Conservation (phyloP, 1,139 yeast species). For the Sugiyamaella paludigena region DNA sequence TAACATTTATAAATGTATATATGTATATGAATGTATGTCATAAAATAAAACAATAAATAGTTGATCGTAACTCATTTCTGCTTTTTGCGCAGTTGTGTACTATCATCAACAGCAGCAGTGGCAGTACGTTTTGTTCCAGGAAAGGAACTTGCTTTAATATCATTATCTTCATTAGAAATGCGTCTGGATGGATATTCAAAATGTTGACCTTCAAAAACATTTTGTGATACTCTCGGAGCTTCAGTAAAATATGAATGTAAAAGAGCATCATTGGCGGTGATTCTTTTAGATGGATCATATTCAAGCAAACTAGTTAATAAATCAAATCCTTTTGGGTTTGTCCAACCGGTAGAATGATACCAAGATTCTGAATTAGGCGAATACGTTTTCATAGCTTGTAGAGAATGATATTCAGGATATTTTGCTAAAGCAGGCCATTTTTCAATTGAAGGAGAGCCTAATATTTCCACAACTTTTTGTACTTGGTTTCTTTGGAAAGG, state of each 20-base stretch:
- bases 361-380: constrained; percentile 73
- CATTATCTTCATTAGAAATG: constrained; percentile 41
- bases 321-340: constrained; percentile 64
- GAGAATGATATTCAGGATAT: constrained; percentile 79
- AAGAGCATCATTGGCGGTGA: constrained; percentile 73
- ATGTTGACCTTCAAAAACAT: constrained; percentile 42
- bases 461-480: constrained; percentile 81
- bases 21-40: too few species aligned
- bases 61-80: constrained; percentile 18
- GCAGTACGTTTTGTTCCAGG: constrained; percentile 27
- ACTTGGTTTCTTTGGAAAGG: constrained; percentile 94
- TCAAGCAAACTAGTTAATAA: constrained; percentile 62
- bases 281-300: constrained; percentile 80
- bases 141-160: constrained; percentile 35
- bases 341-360: constrained; percentile 80
- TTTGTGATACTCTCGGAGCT: constrained; percentile 61
- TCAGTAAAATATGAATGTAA: constrained; percentile 73
- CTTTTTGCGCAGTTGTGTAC: constrained; percentile 25
- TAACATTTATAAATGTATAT: too few species aligned
- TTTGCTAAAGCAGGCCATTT: constrained; percentile 75
- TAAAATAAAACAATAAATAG: too few species aligned
- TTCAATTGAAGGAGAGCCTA: constrained; percentile 77
- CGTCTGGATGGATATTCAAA: constrained; percentile 41
- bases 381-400: constrained; percentile 61
- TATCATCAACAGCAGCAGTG: constrained; percentile 18